Conservation (phyloP, 495 filamentous ascomycete species). For the Penicillium alfredii region DNA sequence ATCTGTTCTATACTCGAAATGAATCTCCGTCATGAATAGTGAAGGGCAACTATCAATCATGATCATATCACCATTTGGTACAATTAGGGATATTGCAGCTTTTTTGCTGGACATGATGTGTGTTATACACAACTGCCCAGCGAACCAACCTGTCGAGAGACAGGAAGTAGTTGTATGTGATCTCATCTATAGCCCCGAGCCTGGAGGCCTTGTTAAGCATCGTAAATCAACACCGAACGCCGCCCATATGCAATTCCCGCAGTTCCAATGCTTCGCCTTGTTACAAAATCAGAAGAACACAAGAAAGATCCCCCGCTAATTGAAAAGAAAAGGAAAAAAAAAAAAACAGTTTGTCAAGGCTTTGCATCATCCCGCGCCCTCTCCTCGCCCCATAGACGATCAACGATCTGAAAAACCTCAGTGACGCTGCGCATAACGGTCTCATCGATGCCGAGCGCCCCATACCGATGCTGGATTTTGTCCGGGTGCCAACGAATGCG, state of each 20-base stretch:
- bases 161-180: too few species aligned
- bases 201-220: too few species aligned
- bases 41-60: too few species aligned
- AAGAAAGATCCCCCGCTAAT: too few species aligned
- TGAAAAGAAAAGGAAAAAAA: background rate
- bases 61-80: too few species aligned
- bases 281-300: too few species aligned
- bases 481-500: constrained; percentile 95
- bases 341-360: too few species aligned
- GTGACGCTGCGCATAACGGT: constrained; percentile 72
- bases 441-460: constrained; percentile 58
- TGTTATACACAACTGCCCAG: background rate
- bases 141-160: background rate
- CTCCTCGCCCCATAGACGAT: constrained; percentile 67
- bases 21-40: constrained; percentile 23
- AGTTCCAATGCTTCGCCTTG: too few species aligned
- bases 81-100: too few species aligned
- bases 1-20: constrained; percentile 19
- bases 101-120: too few species aligned
- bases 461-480: constrained; percentile 89
- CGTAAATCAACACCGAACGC: too few species aligned
- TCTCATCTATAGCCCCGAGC: too few species aligned
- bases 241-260: background rate
- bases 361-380: constrained; percentile 31
- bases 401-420: constrained; percentile 85